Percentiles rank a stretch among this genome's conserved stretches.
These are phyloP conservation scores for Starmera stellimalicola DNA, from an alignment of 1,139 yeast species.

Conservation along the genomic window DNA sequence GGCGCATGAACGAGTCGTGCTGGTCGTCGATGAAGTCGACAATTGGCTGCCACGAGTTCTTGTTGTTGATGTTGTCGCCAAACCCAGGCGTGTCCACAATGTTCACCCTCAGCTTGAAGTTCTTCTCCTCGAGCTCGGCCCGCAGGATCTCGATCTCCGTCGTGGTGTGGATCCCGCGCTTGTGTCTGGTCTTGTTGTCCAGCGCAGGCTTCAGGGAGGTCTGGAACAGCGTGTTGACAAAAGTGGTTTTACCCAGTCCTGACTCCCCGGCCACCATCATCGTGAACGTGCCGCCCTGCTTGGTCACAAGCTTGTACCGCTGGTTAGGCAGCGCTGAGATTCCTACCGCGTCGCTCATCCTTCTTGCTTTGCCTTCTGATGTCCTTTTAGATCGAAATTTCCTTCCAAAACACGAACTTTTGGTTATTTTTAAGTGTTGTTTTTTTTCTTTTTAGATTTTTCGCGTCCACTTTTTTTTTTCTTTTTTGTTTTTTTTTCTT, in stretches of 20 bases:
- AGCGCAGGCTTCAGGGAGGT: conserved; percentile 42
- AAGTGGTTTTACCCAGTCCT: conserved; percentile 91
- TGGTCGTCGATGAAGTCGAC: conserved; percentile 94
- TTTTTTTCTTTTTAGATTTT: no score
- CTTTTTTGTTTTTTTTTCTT: background rate
- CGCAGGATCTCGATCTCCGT: conserved; percentile 86
- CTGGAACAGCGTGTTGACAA: conserved; percentile 84
- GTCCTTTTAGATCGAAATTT: background rate
- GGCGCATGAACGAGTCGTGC: conserved; percentile 89
- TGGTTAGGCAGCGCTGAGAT: conserved; percentile 89
- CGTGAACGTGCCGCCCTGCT: conserved; percentile 84
- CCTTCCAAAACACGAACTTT: background rate
- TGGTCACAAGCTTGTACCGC: conserved; percentile 85
- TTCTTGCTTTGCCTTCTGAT: background rate
- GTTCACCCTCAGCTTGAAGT: conserved; percentile 76
- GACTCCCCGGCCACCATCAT: conserved; percentile 95
- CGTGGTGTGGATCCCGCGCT: conserved; percentile 70
- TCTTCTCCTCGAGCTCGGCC: conserved; percentile 89
- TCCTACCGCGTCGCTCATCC: conserved; percentile 42
- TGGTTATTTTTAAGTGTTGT: background rate
- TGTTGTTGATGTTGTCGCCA: conserved; percentile 92
- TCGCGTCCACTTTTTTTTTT: conserved; percentile 1
- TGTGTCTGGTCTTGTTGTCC: conserved; percentile 61
- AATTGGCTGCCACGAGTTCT: conserved; percentile 88
- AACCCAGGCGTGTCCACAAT: conserved; percentile 96